Conservation (phyloP, 2,329 filamentous ascomycete species). For the Emergomyces orientalis region DNA sequence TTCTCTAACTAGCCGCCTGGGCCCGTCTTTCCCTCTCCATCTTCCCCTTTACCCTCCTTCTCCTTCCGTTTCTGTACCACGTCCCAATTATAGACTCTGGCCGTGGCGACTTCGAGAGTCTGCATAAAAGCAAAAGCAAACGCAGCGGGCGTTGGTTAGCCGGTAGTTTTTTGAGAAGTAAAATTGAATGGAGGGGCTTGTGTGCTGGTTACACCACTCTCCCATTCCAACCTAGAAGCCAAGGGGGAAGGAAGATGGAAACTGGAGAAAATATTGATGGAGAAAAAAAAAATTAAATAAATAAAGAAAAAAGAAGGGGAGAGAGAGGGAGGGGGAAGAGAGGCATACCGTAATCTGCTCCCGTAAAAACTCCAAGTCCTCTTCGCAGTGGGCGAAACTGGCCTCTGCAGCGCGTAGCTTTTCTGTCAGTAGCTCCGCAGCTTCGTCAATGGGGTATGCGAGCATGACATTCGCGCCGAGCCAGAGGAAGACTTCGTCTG, state of each 20-base stretch:
- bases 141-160: slow-evolving; percentile 16
- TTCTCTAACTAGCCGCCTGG: background rate
- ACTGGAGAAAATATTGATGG: background rate
- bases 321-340: slow-evolving; percentile 9
- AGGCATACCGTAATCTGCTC: slow-evolving; percentile 84
- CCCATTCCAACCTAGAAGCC: too few species aligned
- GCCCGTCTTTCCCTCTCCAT: background rate
- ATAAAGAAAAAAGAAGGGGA: slow-evolving; percentile 6
- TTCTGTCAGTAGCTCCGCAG: slow-evolving; percentile 63
- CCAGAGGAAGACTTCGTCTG: slow-evolving; percentile 88
- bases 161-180: slow-evolving; percentile 12
- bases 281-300: background rate
- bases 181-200: background rate
- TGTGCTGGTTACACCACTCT: too few species aligned
- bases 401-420: slow-evolving; percentile 72
- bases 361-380: slow-evolving; percentile 88
- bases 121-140: slow-evolving; percentile 29
- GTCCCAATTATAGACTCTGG: slow-evolving; percentile 99
- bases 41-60: slow-evolving; percentile 38
- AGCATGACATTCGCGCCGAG: slow-evolving; percentile 98
- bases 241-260: background rate
- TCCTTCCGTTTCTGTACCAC: slow-evolving; percentile 92
- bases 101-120: slow-evolving; percentile 94
- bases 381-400: slow-evolving; percentile 80
- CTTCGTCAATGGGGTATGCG: slow-evolving; percentile 83